These are phyloP conservation scores for Solanum gracilifrons DNA, from an alignment of 257 asterid species.

Conservation along the genomic window DNA sequence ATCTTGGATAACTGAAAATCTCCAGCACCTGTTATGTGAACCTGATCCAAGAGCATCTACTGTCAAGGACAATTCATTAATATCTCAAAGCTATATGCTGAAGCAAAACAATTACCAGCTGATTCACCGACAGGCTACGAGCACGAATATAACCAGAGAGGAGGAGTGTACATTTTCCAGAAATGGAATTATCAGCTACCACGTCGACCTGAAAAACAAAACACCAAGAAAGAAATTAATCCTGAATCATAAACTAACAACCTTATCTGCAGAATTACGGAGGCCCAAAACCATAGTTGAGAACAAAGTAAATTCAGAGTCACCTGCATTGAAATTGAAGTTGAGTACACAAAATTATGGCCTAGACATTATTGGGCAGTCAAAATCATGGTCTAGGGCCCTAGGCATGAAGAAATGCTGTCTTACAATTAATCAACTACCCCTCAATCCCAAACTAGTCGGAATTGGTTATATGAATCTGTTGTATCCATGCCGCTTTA, in stretches of 20 bases:
- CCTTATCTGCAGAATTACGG: not conserved
- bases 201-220: slow-evolving; percentile 44
- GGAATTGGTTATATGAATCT: not conserved
- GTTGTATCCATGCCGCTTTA: not conserved
- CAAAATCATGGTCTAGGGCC: not conserved
- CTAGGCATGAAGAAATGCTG: not conserved
- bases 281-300: not conserved
- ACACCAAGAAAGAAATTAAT: not conserved
- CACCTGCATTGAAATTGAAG: not conserved
- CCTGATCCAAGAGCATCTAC: slow-evolving; percentile 40
- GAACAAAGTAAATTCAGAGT: not conserved
- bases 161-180: slow-evolving; percentile 59
- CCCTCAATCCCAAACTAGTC: not conserved
- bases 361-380: not conserved
- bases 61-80: not conserved
- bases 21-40: slow-evolving; percentile 96
- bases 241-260: not conserved
- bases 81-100: not conserved
- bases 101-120: slow-evolving; percentile 54
- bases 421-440: not conserved
- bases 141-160: slow-evolving; percentile 88
- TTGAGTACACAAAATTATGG: not conserved
- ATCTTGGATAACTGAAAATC: slow-evolving; percentile 79
- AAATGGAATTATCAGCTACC: slow-evolving; percentile 27
- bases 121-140: slow-evolving; percentile 69